Evolutionary conservation across 768 basidiomycete species (phyloP), one percentile per base, ranked within the genome.

Genomic region (Tricholoma saponaceum): DNA sequence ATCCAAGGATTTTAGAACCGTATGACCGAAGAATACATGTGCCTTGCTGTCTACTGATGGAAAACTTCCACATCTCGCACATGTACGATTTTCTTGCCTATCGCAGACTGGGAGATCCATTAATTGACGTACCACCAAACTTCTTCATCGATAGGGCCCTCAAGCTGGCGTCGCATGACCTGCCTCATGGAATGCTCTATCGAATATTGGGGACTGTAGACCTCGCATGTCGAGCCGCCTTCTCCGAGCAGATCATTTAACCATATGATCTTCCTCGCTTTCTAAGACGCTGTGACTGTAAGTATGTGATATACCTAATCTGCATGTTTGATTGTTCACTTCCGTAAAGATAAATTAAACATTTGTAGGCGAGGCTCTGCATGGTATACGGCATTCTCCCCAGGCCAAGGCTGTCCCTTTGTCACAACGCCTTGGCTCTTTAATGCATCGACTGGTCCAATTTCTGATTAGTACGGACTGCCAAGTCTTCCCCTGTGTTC

Each of bases 71-170:
- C 58, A 66, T 57, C 53, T 52, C 63, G 52, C 57, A 47, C 61
- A 62, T 58, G 62, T 59, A 51, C 59, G 56, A 44, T 47, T 58
- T 57, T 58, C 53, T 64, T 62, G 43, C 66, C 66, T 62, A 66
- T 66, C 63, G 33, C 58, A 61, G 63, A 57, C 59, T 58, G 59
- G 51, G 12, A 52, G 30, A 41, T 41, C 54, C 59, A 56, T 64
- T 58, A 41, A 63, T 54, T 52, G 59, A 62, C 30, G 33, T 35
- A 22, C 22, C 20, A 5, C 13, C 23, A 5, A 25, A 32, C 58
- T 46, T 35, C 51, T 52, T 58, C 63, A 69, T 67, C 70, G 69
- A 69, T 69, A 61, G 54, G 56, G n/a, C n/a, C 14, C n/a, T 20
- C 13, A 20, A 9, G 6, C 8, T 14, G 18, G 41, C 35, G 13